Evolutionary conservation across 805 yeast genomes (phyloP), one percentile per base, ranked within the genome.

Genomic region (Yamadazyma tumulicola): DNA sequence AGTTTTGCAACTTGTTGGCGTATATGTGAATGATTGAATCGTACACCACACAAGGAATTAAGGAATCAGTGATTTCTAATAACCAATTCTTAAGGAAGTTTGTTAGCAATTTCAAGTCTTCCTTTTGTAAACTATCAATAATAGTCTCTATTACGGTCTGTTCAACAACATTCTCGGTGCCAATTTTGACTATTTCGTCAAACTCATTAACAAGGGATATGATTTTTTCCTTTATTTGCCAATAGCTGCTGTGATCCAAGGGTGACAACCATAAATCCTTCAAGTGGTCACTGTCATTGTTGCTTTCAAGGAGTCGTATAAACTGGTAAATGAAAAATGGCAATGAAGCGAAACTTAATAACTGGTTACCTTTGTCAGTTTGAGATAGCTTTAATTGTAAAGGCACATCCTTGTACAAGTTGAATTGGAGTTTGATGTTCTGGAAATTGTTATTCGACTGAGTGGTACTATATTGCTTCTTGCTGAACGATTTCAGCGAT

Each of bases 11-110:
- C 8, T 31, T n/a, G 29, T 42, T 42, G 19, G 23, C 31, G 19
- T 39, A 43, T 16, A 35, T 31, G 7, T 43, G 43, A 12, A 44
- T 42, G 15, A 45, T 38, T 6, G 46, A 35, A 29, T 67, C 73
- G 42, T 51, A 63, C 5, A 63, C 57, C 42, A 62, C 55, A 34
- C 66, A 65, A 0, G 72, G 73, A 10, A 67, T 64, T 16, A 66
- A 40, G 0, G 72, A 61, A 35, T 67, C 73, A 24, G 59, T 54
- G 10, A 59, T 54, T 38, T 67, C 72, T 6, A 67, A 46, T 16
- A 67, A 47, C 73, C 73, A 67, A 37, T 53, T 54, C 34, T 60
- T 62, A 19, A 61, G 25, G 34, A 64, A 66, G 34, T 59, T 63
- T 4, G 64, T 42, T 20, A 59, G 35, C 5, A 41, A 31, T 1